Conservation (phyloP, 2,329 filamentous ascomycete species). For the Fusarium decemcellulare region DNA sequence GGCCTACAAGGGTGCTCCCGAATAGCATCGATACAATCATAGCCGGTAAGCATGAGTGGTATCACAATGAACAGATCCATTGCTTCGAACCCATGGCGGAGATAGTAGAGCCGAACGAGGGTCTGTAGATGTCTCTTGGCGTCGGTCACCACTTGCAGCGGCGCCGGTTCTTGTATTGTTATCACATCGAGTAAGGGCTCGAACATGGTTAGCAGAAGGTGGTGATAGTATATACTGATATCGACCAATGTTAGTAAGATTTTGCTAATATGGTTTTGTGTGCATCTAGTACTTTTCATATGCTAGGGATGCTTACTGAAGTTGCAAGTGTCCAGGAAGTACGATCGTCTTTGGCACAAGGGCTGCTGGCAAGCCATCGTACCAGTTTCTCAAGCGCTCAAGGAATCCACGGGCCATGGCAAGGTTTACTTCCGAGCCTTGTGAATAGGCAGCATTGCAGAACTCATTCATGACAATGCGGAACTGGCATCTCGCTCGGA, state of each 20-base stretch:
- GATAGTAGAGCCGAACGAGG: constrained; percentile 48
- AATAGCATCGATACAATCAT: constrained; percentile 47
- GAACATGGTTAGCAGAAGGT: constrained; percentile 45
- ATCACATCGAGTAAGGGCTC: constrained; percentile 39
- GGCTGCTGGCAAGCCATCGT: constrained; percentile 40
- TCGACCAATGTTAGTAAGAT: neutral
- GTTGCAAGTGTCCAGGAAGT: constrained; percentile 52
- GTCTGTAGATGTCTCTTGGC: constrained; percentile 42
- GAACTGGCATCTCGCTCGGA: constrained; percentile 1
- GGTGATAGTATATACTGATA: constrained; percentile 44
- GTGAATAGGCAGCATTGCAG: constrained; percentile 33
- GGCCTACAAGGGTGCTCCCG: constrained; percentile 7
- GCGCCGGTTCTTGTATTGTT: neutral
- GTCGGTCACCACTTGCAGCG: constrained; percentile 39
- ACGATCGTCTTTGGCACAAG: constrained; percentile 49
- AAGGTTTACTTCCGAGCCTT: constrained; percentile 27
- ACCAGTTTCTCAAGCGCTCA: constrained; percentile 47
- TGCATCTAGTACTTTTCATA: neutral
- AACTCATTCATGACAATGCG: constrained; percentile 23
- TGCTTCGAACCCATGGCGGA: constrained; percentile 51
- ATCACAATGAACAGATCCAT: constrained; percentile 51
- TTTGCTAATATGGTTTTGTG: no score
- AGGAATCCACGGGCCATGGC: constrained; percentile 39
- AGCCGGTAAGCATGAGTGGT: constrained; percentile 50
- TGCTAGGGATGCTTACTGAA: constrained; percentile 52